These are phyloP conservation scores for Cyclocybe aegerita DNA, from an alignment of 768 basidiomycete species.

Conservation along the genomic window DNA sequence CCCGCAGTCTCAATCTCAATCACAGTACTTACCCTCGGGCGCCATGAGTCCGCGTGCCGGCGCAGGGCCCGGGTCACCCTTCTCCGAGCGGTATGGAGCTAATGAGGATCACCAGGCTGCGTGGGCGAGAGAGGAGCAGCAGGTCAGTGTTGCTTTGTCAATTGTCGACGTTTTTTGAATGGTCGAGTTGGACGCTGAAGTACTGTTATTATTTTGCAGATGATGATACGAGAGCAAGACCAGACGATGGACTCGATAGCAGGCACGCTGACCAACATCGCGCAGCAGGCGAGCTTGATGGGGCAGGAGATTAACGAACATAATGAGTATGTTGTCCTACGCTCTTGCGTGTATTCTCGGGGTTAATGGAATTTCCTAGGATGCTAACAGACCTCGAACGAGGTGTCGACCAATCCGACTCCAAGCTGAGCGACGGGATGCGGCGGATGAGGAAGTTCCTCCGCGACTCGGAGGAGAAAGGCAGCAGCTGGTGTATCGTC, in stretches of 20 bases:
- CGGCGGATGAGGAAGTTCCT: conserved; percentile 76
- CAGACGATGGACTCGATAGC: conserved; percentile 84
- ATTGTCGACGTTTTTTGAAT: neutral
- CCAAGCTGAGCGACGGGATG: conserved; percentile 65
- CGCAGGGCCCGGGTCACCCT: conserved; percentile 31
- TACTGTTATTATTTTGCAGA: conserved; percentile 25
- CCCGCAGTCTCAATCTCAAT: conserved; percentile 16
- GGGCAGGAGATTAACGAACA: conserved; percentile 91
- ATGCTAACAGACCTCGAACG: conserved; percentile 77
- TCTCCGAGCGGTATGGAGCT: conserved; percentile 32
- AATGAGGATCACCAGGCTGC: conserved; percentile 62
- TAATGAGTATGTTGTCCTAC: conserved; percentile 60
- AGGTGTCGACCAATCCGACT: conserved; percentile 70
- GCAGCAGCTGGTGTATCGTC: conserved; percentile 88
- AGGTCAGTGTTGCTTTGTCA: conserved; percentile 41
- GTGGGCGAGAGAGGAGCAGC: conserved; percentile 87
- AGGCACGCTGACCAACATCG: conserved; percentile 80
- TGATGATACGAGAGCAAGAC: conserved; percentile 89
- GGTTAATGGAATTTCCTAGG: conserved; percentile 35
- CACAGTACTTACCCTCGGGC: neutral
- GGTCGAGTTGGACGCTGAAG: too few relatives aligned
- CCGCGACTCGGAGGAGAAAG: conserved; percentile 85
- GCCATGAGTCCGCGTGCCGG: conserved; percentile 15
- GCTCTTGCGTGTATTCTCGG: neutral
- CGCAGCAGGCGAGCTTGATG: conserved; percentile 92